phyloP scores from a whole-genome alignment of 345 rosid species.

The Populus ilicifolia region DNA sequence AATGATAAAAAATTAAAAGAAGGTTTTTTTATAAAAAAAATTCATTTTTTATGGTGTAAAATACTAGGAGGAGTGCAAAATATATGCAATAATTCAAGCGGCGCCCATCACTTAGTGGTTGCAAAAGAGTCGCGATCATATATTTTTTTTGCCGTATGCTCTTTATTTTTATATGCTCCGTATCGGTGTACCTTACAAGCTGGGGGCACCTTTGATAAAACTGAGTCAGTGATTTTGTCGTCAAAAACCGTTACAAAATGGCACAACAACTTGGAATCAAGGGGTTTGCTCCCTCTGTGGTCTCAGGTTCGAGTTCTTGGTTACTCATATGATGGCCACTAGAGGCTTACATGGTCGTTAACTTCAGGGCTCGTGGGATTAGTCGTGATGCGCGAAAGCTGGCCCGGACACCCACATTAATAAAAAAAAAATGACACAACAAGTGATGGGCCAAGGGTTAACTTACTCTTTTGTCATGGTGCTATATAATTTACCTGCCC shows the following conservation, averaged over 20 bases:
- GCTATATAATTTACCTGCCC: no score
- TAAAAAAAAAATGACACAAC: background rate
- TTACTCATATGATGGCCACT: no score
- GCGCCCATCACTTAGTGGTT: slow-evolving; percentile 25
- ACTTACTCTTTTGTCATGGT: background rate
- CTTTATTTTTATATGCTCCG: background rate
- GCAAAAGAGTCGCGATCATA: slow-evolving; percentile 2
- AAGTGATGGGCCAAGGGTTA: background rate
- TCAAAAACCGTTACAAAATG: background rate
- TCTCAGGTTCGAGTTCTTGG: no score
- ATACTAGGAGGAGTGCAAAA: background rate
- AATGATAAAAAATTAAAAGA: background rate
- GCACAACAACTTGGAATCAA: no score
- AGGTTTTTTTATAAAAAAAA: background rate
- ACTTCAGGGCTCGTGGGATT: no score
- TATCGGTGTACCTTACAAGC: background rate
- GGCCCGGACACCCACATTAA: no score
- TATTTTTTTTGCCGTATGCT: background rate
- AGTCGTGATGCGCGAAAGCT: no score
- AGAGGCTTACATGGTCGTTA: no score
- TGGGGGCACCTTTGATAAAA: background rate
- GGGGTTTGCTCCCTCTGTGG: no score
- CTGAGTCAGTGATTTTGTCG: no score
- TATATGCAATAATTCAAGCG: slow-evolving; percentile 29
- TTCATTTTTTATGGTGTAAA: background rate